Percentiles rank a stretch among this genome's conserved stretches.
These are phyloP conservation scores for Stylonectria norvegica DNA, from an alignment of 2,329 filamentous ascomycete genomes.

Conservation along the genomic window DNA sequence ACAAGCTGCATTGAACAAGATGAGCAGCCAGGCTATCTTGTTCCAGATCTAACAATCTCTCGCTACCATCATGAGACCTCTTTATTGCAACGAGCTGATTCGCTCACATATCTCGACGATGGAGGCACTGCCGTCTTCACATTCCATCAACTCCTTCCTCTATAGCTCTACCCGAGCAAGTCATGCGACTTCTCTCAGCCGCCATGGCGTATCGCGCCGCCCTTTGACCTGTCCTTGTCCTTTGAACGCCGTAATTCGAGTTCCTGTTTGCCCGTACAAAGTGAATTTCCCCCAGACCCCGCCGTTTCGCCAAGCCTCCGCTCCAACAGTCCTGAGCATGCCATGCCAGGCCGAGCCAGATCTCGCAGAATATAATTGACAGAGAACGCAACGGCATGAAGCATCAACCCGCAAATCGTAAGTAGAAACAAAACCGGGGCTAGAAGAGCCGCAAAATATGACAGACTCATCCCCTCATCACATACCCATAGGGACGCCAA, in stretches of 20 bases:
- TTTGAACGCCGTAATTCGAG: slow-evolving; percentile 14
- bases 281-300: slow-evolving; percentile 16
- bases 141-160: slow-evolving; percentile 20
- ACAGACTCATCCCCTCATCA: too few relatives aligned
- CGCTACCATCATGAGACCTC: too few relatives aligned
- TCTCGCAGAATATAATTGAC: slow-evolving; percentile 12
- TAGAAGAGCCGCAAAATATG: too few relatives aligned
- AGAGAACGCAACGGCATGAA: slow-evolving; percentile 14
- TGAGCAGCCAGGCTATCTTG: too few relatives aligned
- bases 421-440: slow-evolving; percentile 9
- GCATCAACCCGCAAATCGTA: too few relatives aligned
- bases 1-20: too few relatives aligned
- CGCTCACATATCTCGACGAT: too few relatives aligned
- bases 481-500: too few relatives aligned
- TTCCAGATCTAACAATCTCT: too few relatives aligned
- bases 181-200: slow-evolving; percentile 7
- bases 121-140: slow-evolving; percentile 16
- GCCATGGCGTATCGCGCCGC: too few relatives aligned
- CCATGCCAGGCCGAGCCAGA: slow-evolving; percentile 16
- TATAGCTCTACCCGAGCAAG: slow-evolving; percentile 16
- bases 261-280: slow-evolving; percentile 10
- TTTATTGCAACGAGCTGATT: too few relatives aligned
- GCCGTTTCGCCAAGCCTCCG: slow-evolving; percentile 25
- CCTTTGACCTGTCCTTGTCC: too few relatives aligned
- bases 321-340: slow-evolving; percentile 11